Evolutionary conservation across 805 yeast genomes (phyloP).

Genomic region (Tetrapisispora nanseiensis): DNA sequence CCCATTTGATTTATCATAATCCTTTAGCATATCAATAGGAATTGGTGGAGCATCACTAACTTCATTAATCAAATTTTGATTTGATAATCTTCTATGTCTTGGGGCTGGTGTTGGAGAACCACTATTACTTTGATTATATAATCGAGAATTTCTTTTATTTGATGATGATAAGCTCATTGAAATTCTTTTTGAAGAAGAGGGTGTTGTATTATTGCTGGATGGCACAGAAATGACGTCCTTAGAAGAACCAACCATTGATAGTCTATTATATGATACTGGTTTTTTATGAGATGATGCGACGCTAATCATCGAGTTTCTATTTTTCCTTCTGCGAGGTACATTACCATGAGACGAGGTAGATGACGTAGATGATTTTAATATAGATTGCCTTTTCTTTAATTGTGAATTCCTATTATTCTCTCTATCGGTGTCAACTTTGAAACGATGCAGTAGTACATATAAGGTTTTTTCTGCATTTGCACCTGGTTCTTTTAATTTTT

Average conservation of each 20-base stretch:
- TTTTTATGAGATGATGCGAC: constrained; percentile 42
- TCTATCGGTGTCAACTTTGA: constrained; percentile 46
- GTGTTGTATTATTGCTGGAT: constrained; percentile 14
- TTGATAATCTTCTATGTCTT: constrained; percentile 20
- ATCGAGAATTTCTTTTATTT: constrained; percentile 19
- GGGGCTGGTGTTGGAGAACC: constrained; percentile 27
- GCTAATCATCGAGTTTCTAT: constrained; percentile 35
- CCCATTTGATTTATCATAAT: constrained; percentile 4
- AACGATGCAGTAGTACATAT: constrained; percentile 63
- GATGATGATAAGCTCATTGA: constrained; percentile 19
- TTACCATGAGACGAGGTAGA: constrained; percentile 8
- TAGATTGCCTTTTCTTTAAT: constrained; percentile 34
- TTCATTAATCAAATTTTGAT: constrained; percentile 13
- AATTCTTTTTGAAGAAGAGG: constrained; percentile 18
- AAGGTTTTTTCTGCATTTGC: constrained; percentile 73
- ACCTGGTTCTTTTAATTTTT: constrained; percentile 42
- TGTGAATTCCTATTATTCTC: constrained; percentile 27
- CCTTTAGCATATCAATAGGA: constrained; percentile 18
- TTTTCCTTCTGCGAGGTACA: constrained; percentile 28
- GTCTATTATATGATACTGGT: constrained; percentile 37
- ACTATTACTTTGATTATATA: constrained; percentile 10
- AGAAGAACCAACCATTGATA: constrained; percentile 16
- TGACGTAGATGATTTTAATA: constrained; percentile 3
- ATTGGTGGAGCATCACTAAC: constrained; percentile 18
- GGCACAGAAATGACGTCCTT: constrained; percentile 16